Base-by-base conservation (phyloP, 257 asterid genomes). In the Mentha longifolia region DNA sequence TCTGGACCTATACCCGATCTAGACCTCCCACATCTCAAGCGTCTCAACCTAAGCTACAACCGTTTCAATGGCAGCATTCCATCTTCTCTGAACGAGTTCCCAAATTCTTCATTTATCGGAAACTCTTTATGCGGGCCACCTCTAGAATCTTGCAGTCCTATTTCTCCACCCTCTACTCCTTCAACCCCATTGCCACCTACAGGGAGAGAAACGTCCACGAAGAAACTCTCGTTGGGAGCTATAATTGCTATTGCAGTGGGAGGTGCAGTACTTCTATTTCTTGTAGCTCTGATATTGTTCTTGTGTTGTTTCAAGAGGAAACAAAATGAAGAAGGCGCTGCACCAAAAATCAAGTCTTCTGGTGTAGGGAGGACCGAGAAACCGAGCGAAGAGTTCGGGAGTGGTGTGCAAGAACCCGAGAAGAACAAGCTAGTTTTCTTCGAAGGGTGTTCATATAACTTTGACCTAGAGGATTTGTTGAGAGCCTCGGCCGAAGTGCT, bases 401-500 rank as follows among this genome's bases (percentile, higher is more conserved):
- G 97, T 15, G 98, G 97, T 76, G 91, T 91, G 42, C 97, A 91
- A 76, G 97, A 87, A 77, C 83, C 96, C 0, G 97, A 89, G 79
- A 93, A 84, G 57, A 91, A 93, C 81, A 93, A 87, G 83, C 70
- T 93, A 39, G 94, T 86, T 72, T 93, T 93, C 95, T 93, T 93
- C 43, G 98, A 93, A 73, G 96, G 97, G 30, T 85, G 89, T 73
- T 88, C 96, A 3, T 93, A 83, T 80, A 91, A 89, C 82, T 93
- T 93, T 67, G 98, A 93, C 75, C 96, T 93, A 3, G 98, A 93
- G 82, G 98, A 93, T 85, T 77, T 93, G 57, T 71, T 93, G 74
- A 89, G 97, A 85, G 98, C 97, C 3, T 93, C 98, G 0, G 97
- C 98, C 2, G 97, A 91, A 78, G 96, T 91, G 46, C 85, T 94